Evolutionary conservation across 352 stramenopile genomes (phyloP).

Genomic region (Globisporangium perplexum): DNA sequence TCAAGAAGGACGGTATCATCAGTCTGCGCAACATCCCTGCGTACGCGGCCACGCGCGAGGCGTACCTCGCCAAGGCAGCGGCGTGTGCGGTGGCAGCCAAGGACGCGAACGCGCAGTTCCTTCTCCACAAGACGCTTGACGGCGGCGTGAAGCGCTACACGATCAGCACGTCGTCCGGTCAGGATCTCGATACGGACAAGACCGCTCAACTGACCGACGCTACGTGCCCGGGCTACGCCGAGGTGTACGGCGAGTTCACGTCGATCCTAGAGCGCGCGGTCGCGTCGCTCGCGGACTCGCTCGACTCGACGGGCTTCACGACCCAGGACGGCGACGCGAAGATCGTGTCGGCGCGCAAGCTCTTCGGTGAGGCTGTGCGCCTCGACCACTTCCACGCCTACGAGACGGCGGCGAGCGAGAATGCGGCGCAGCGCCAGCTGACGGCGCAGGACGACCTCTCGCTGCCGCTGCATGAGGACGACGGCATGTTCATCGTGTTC

Average conservation of each 20-base stretch:
- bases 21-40: slow-evolving; percentile 52
- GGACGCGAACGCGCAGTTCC: slow-evolving; percentile 24
- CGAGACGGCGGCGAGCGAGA: slow-evolving; percentile 19
- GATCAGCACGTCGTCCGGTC: slow-evolving; percentile 51
- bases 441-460: slow-evolving; percentile 25
- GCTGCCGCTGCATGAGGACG: slow-evolving; percentile 50
- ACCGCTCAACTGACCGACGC: slow-evolving; percentile 17
- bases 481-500: slow-evolving; percentile 56
- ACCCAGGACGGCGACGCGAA: slow-evolving; percentile 33
- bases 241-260: slow-evolving; percentile 34
- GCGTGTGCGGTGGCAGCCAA: slow-evolving; percentile 35
- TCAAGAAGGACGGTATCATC: slow-evolving; percentile 68
- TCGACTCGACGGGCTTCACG: slow-evolving; percentile 38
- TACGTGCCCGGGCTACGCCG: slow-evolving; percentile 32
- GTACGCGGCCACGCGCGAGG: slow-evolving; percentile 31
- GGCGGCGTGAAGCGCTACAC: slow-evolving; percentile 69
- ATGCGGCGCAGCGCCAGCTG: slow-evolving; percentile 7
- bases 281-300: slow-evolving; percentile 27
- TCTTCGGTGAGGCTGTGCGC: slow-evolving; percentile 47
- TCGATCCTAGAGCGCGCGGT: slow-evolving; percentile 44
- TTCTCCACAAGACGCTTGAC: slow-evolving; percentile 48
- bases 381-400: slow-evolving; percentile 67
- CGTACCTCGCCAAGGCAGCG: slow-evolving; percentile 43
- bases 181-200: slow-evolving; percentile 19
- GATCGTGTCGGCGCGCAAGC: slow-evolving; percentile 31